Evolutionary conservation across 2,329 filamentous ascomycete species (phyloP).

Genomic region (Penicillium glabrum): DNA sequence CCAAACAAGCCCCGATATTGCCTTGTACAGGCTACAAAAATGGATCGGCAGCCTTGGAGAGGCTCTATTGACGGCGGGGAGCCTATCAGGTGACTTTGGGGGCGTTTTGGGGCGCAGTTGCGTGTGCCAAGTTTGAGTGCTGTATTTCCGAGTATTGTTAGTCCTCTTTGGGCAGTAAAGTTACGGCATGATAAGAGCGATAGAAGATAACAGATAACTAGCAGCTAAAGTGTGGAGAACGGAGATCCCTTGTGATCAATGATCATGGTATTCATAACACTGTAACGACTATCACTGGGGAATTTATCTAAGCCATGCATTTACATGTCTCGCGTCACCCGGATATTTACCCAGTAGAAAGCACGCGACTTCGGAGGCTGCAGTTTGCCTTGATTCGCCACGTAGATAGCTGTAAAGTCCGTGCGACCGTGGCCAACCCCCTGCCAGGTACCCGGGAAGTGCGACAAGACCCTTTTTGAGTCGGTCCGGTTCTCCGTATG

Average conservation of each 20-base stretch:
- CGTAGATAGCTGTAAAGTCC: background rate
- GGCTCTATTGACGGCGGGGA: slow-evolving; percentile 7
- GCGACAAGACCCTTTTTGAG: background rate
- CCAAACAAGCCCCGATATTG: background rate
- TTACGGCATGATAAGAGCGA: slow-evolving; percentile 14
- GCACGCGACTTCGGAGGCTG: slow-evolving; percentile 24
- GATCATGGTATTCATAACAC: background rate
- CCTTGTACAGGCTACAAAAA: slow-evolving; percentile 5
- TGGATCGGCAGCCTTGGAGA: slow-evolving; percentile 6
- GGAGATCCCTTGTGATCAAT: background rate
- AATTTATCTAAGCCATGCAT: background rate
- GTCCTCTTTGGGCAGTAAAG: background rate
- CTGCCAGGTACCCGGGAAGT: slow-evolving; percentile 20
- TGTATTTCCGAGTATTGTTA: background rate
- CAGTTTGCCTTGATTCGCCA: slow-evolving; percentile 15
- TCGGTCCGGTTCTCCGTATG: background rate
- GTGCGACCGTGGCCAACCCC: background rate
- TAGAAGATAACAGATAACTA: slow-evolving; percentile 2
- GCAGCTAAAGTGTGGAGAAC: background rate
- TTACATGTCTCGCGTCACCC: slow-evolving; percentile 11
- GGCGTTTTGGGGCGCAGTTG: slow-evolving; percentile 1
- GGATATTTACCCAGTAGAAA: slow-evolving; percentile 2
- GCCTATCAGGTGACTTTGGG: slow-evolving; percentile 18
- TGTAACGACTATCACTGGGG: background rate
- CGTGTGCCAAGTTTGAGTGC: background rate